Percentiles rank a stretch among this genome's conserved stretches.
Evolutionary conservation across 257 asterid genomes (phyloP).

Genomic region (Solanum virginianum): DNA sequence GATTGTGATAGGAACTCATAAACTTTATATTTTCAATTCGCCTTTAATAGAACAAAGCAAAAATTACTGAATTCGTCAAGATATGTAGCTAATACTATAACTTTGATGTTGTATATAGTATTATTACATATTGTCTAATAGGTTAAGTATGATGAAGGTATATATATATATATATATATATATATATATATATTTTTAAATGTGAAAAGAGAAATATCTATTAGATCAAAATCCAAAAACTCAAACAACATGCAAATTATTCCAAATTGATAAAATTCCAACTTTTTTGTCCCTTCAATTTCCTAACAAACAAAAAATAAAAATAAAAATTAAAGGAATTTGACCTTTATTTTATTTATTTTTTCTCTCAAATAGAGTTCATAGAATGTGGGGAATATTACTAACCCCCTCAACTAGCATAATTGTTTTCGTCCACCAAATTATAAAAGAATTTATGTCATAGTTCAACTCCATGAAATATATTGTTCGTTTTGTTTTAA

Average conservation of each 20-base stretch:
- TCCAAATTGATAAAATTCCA: neutral
- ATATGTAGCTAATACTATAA: neutral
- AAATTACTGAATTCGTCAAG: neutral
- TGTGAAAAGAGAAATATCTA: neutral
- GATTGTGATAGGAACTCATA: neutral
- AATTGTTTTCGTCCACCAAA: neutral
- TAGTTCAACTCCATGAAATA: neutral
- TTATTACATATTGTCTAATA: neutral
- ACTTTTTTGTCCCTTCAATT: neutral
- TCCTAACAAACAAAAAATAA: neutral
- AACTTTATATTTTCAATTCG: neutral
- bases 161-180: no score
- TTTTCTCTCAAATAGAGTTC: neutral
- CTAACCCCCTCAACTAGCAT: neutral
- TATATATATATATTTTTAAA: no score
- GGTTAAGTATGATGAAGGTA: neutral
- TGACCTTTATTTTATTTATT: neutral
- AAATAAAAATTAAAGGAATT: neutral
- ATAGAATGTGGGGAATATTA: neutral
- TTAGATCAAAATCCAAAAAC: neutral
- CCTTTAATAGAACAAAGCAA: neutral
- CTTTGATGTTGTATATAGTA: accelerated
- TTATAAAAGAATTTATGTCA: neutral
- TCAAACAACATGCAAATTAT: neutral
- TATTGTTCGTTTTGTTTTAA: neutral